Evolutionary conservation across 2,329 filamentous ascomycete species (phyloP), one percentile per base, ranked within the genome.

Genomic region (Coniella vitis): DNA sequence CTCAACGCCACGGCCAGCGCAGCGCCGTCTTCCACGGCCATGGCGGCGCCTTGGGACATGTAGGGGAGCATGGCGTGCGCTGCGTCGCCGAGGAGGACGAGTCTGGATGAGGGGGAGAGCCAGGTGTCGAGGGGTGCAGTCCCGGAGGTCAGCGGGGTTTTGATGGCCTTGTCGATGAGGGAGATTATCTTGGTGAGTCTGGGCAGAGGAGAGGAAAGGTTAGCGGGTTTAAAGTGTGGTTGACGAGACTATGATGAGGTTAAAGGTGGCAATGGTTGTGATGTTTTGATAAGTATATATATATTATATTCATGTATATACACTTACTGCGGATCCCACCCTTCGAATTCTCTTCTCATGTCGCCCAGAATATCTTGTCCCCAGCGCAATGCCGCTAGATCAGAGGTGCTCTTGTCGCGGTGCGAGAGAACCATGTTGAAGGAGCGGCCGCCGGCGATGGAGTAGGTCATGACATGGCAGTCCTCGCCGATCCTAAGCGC

Each of bases 371-470:
- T 41, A 7, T 61, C 56, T 2, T 52, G 54, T 7, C 60, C 53
- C 10, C 41, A 19, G 12, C 49, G 58, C 60, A 63, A 65, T 4
- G 58, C 62, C 2, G 55, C 47, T 0, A 65, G 61, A 29, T 70
- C 63, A n/a, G n/a, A n/a, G n/a, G n/a, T n/a, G 0, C 57, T 58
- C 5, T 57, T 42, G 52, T 73, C 70, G 8, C 59, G 59, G 52
- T 73, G 69, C 5, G 67, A 71, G 0, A 73, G 57, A 0, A 73
- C 70, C 65, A 73, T 68, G 52, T 73, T 73, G 58, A 72, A 73
- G 0, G 66, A 61, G 38, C 67, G 63, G 2, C 69, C 68, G 1
- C 58, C 60, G 1, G 67, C 61, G 9, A 74, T 74, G 4, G 60
- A 61, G 51, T 71, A 72, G 0, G 69, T 67, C 68, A 74, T 74